A percentile compares a stretch with the other conserved stretches of the same genome.
Conservation (phyloP, 805 yeast genomes). For the Candida coquimbonensis region DNA sequence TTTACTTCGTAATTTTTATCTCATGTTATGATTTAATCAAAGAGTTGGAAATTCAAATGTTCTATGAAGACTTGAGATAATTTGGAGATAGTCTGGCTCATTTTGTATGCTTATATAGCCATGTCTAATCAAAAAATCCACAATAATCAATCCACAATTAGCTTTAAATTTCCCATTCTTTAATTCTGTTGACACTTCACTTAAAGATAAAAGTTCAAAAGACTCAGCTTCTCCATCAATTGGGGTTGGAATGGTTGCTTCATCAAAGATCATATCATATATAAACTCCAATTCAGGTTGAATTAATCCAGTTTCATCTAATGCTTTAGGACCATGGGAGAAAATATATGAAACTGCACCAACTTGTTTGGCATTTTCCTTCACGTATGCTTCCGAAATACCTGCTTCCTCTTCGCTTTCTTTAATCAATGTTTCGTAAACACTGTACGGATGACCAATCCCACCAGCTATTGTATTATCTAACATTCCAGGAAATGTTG, state of each 20-base stretch:
- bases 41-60: conserved; percentile 56
- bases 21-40: neutral
- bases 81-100: conserved; percentile 61
- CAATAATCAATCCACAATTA: conserved; percentile 71
- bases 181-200: conserved; percentile 47
- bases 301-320: conserved; percentile 45
- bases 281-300: conserved; percentile 88
- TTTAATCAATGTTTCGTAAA: conserved; percentile 70
- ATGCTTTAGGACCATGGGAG: conserved; percentile 28
- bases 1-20: no score
- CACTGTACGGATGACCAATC: conserved; percentile 70
- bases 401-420: conserved; percentile 94
- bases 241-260: conserved; percentile 43
- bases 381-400: conserved; percentile 44
- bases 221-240: conserved; percentile 72
- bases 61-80: conserved; percentile 59
- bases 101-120: conserved; percentile 60
- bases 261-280: conserved; percentile 58
- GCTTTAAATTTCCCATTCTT: conserved; percentile 70
- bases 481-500: conserved; percentile 84
- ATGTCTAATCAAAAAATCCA: conserved; percentile 85
- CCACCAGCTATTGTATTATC: conserved; percentile 98
- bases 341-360: conserved; percentile 70
- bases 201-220: conserved; percentile 56
- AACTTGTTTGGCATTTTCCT: conserved; percentile 34